A percentile compares a stretch with the other conserved stretches of the same genome.
Conservation (phyloP, 2,329 filamentous ascomycete species). For the Clarireedia monteithiana region DNA sequence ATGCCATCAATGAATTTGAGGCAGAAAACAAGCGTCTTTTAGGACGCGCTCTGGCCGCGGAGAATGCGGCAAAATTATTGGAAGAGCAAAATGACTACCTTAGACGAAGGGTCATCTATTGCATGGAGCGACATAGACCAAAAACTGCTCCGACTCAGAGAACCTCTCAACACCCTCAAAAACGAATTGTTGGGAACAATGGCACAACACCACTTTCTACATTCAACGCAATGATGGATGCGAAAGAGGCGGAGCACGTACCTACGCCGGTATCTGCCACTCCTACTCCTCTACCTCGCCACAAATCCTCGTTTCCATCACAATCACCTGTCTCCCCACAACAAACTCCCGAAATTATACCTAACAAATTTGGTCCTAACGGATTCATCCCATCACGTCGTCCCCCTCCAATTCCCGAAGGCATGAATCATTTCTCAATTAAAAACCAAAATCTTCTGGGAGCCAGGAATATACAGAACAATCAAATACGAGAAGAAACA, state of each 20-base stretch:
- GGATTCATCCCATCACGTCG: slow-evolving; percentile 8
- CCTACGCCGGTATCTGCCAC: neutral
- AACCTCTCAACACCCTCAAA: neutral
- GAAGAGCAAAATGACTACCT: slow-evolving; percentile 19
- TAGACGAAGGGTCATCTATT: slow-evolving; percentile 17
- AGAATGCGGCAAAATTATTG: slow-evolving; percentile 21
- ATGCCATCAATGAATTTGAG: slow-evolving; percentile 9
- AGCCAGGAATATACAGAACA: neutral
- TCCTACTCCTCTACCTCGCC: neutral
- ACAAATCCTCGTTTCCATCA: neutral
- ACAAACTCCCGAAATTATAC: neutral
- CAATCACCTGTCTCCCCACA: neutral
- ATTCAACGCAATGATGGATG: slow-evolving; percentile 16
- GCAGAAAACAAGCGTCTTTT: slow-evolving; percentile 8
- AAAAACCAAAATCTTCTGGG: neutral
- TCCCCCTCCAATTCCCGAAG: slow-evolving; percentile 7
- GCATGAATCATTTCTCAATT: neutral
- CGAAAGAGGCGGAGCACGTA: neutral
- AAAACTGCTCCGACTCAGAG: slow-evolving; percentile 15
- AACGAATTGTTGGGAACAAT: neutral
- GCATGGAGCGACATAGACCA: slow-evolving; percentile 12
- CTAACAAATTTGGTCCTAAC: slow-evolving; percentile 3
- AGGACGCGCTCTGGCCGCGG: slow-evolving; percentile 15
- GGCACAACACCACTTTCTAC: slow-evolving; percentile 14
- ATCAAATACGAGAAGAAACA: neutral